Conservation (phyloP, 108 stramenopile species). For the Cyclotella kingstonii region DNA sequence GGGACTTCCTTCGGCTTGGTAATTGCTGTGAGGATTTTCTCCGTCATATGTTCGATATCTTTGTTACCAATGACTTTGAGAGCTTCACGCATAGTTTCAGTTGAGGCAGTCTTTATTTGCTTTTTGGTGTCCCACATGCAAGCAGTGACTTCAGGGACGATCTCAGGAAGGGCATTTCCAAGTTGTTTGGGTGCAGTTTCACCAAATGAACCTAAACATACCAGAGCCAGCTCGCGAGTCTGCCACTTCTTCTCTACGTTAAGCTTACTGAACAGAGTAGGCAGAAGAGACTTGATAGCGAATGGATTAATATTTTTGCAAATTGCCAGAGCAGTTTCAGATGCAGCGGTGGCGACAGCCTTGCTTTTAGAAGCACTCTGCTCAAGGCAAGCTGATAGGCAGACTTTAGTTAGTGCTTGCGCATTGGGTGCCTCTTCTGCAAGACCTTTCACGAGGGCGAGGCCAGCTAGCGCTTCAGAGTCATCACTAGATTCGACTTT, state of each 20-base stretch:
- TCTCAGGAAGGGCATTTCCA: constrained; percentile 82
- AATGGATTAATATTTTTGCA: constrained; percentile 83
- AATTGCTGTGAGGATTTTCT: constrained; percentile 90
- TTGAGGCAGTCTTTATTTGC: constrained; percentile 93
- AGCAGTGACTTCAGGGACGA: constrained; percentile 93
- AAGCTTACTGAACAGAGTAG: constrained; percentile 70
- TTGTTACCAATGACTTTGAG: constrained; percentile 96
- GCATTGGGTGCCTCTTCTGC: constrained; percentile 69
- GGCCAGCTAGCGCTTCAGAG: constrained; percentile 71
- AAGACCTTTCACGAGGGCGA: constrained; percentile 74
- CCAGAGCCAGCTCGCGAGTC: constrained; percentile 78
- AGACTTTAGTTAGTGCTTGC: constrained; percentile 73
- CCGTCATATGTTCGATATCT: constrained; percentile 98
- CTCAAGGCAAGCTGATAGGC: constrained; percentile 71
- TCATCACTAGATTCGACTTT: constrained; percentile 79
- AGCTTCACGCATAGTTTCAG: constrained; percentile 85
- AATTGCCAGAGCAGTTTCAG: constrained; percentile 76
- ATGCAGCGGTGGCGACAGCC: constrained; percentile 56
- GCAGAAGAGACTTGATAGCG: constrained; percentile 86
- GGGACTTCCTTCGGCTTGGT: constrained; percentile 94
- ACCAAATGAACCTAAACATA: constrained; percentile 71
- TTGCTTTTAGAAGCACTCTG: constrained; percentile 68
- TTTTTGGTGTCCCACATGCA: constrained; percentile 99
- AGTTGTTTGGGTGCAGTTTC: constrained; percentile 79
- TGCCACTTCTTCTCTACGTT: constrained; percentile 91